Evolutionary conservation across 2,329 filamentous ascomycete species (phyloP), one percentile per base, ranked within the genome.

Genomic region (Aspergillus pseudoterreus): DNA sequence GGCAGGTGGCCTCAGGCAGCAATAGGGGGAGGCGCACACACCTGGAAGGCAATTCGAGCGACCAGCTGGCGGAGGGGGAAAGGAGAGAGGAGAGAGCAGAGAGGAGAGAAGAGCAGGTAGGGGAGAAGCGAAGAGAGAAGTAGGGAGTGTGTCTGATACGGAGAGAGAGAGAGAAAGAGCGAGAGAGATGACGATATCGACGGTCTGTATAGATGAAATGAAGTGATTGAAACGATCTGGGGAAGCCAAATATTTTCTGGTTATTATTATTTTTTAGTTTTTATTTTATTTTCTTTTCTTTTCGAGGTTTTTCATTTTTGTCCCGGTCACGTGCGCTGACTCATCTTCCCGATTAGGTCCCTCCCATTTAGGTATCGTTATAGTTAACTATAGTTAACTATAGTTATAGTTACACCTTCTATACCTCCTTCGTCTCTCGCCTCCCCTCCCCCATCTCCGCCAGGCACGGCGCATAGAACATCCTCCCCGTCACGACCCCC

Each of bases 401-500:
- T n/a, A n/a, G n/a, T n/a, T n/a, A 50, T 64, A 33, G 35, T 49
- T 42, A 63, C 62, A 3, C 1, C 35, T 36, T 2, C 11, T 11
- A 36, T 11, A 17, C 35, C 44, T 58, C 45, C 11, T 41, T 54
- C 12, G 57, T 54, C 27, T 59, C 54, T 8, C 43, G 42, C 3
- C 41, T 54, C 9, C 43, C 42, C 3, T 43, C 43, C 49, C 52
- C 58, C 46, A 70, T 57, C 55, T 75, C 70, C 42, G 67, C 71
- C 47, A 83, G 59, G 63, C 80, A 83, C 8, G 80, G 80, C 6
- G 81, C 80, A 54, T 76, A 70, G 59, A 83, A 80, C 24, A 85
- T 53, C 17, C 75, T 65, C 1, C 80, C 80, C 3, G 70, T 72
- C 51, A 73, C 66, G 1, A 75, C 76, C 1, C 77, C 77, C 57